A percentile compares a stretch with the other conserved stretches of the same genome.
Evolutionary conservation across 108 stramenopile genomes (phyloP).

Genomic region (Skeletonema potamos): DNA sequence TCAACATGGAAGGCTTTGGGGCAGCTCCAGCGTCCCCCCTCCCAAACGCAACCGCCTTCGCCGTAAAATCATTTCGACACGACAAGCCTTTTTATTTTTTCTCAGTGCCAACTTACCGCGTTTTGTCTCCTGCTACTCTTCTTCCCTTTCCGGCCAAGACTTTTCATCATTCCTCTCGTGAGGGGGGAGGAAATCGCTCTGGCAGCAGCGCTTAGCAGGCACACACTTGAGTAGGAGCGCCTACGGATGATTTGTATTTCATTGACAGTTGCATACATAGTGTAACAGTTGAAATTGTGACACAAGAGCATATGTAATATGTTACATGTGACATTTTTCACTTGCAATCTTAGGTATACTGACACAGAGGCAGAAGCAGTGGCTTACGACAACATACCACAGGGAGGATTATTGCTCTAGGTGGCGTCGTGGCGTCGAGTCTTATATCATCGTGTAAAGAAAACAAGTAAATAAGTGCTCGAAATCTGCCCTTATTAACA

Average conservation of each 20-base stretch:
- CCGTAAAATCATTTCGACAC: slow-evolving; percentile 1
- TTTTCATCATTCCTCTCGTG: slow-evolving; percentile 3
- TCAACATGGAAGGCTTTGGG: neutral
- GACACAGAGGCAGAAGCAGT: too few relatives aligned
- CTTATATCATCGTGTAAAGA: neutral
- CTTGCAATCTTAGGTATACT: too few relatives aligned
- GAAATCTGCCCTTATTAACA: neutral
- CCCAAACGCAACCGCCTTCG: neutral
- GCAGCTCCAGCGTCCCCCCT: neutral
- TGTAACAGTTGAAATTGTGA: too few relatives aligned
- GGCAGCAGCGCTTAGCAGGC: neutral
- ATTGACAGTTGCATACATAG: too few relatives aligned
- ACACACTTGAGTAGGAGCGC: neutral
- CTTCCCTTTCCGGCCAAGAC: neutral
- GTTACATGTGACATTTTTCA: too few relatives aligned
- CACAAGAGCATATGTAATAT: too few relatives aligned
- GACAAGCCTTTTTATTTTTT: neutral
- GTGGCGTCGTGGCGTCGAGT: too few relatives aligned
- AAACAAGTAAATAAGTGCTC: neutral
- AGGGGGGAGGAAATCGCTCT: neutral
- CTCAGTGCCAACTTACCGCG: neutral
- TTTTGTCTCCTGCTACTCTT: slow-evolving; percentile 1
- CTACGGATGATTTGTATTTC: neutral
- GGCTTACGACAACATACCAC: too few relatives aligned
- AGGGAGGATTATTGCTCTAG: too few relatives aligned